phyloP scores from a whole-genome alignment of 495 filamentous ascomycete genomes.

The Glutinoglossum americanum region DNA sequence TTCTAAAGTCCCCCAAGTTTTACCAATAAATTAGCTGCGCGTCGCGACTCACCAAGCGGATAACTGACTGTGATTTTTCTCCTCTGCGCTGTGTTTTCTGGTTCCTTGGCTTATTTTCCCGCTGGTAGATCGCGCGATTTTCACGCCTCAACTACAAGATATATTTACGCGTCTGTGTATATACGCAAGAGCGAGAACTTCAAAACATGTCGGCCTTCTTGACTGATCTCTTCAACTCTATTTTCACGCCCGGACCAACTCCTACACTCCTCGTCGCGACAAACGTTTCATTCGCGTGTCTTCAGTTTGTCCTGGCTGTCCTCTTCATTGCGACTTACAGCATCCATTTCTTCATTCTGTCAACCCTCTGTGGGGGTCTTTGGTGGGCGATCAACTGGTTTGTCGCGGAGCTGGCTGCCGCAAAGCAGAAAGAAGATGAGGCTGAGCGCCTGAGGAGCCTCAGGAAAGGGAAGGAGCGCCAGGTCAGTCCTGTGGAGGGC shows the following conservation, averaged over 20 bases:
- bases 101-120: background rate
- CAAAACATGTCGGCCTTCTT: constrained; percentile 60
- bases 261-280: constrained; percentile 74
- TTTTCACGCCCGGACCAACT: constrained; percentile 82
- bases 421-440: constrained; percentile 40
- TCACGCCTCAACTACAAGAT: background rate
- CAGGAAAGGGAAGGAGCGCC: constrained; percentile 12
- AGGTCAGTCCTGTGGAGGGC: constrained; percentile 15
- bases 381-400: constrained; percentile 98
- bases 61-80: background rate
- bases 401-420: constrained; percentile 48
- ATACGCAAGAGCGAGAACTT: background rate
- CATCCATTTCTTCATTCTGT: constrained; percentile 71
- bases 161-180: background rate
- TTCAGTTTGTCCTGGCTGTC: constrained; percentile 54
- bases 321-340: constrained; percentile 69
- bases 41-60: background rate
- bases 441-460: constrained; percentile 28
- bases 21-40: background rate
- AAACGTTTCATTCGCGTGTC: constrained; percentile 65
- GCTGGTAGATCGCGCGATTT: background rate
- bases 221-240: constrained; percentile 63
- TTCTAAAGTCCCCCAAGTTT: background rate
- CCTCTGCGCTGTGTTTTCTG: background rate
- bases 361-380: constrained; percentile 51